phyloP scores from a whole-genome alignment of 306 rosid genomes.

The Citrullus amarus region DNA sequence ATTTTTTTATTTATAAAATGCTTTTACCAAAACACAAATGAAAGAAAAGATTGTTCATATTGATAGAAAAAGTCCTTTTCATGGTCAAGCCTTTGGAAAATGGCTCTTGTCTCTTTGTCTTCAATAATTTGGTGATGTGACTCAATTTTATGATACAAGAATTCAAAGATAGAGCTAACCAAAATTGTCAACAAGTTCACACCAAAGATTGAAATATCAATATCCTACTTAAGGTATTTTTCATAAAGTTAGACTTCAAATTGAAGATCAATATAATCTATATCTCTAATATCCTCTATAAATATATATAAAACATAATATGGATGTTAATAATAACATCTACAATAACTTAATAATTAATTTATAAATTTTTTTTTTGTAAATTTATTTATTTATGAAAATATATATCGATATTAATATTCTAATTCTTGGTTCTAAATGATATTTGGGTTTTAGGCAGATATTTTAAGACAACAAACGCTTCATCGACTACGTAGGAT shows the following conservation, averaged over 20 bases:
- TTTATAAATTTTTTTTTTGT: too few relatives aligned
- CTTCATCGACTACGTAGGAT: conserved; percentile 62
- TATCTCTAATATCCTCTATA: too few relatives aligned
- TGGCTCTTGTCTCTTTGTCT: background rate
- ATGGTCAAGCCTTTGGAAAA: background rate
- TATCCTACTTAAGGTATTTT: too few relatives aligned
- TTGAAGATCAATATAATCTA: too few relatives aligned
- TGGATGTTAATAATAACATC: too few relatives aligned
- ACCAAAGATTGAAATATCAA: background rate
- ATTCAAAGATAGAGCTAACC: background rate
- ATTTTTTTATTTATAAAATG: too few relatives aligned
- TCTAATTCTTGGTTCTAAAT: too few relatives aligned
- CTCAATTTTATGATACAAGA: background rate
- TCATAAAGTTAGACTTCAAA: too few relatives aligned
- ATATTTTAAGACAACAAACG: conserved; percentile 71
- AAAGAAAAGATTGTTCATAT: background rate
- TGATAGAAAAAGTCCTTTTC: background rate
- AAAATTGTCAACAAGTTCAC: background rate
- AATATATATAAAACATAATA: too few relatives aligned
- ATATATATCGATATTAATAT: too few relatives aligned
- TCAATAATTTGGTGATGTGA: background rate
- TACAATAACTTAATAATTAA: too few relatives aligned
- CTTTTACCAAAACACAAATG: background rate
- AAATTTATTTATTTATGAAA: too few relatives aligned
- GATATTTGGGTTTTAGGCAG: conserved; percentile 36